Base-by-base conservation (phyloP, 257 asterid species). In the Solanum lycopersicoides region DNA sequence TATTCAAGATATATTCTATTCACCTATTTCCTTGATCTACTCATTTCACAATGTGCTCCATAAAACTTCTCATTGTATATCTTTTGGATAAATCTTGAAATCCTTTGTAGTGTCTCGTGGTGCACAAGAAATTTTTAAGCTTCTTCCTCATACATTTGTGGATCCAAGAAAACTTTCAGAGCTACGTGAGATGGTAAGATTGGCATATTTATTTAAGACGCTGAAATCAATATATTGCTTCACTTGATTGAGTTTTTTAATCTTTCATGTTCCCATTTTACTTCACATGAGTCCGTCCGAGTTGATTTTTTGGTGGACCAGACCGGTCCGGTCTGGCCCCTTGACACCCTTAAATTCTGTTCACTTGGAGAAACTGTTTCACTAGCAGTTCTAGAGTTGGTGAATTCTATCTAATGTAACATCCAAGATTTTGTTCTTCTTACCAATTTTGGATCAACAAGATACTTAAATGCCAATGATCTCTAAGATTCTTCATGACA, bases 51-150 rank as follows among this genome's bases (percentile, higher is more conserved):
- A 20, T 34, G 9, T 37, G 39, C 39, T 37, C 39, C 39, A 37
- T 37, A 37, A 37, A 37, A 80, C 44, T 82, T 82, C 85, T 50
- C 12, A 30, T 82, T 11, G 39, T 80, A 18, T 80, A 30, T 9
- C 9, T 21, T 85, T 60, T 53, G 83, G 68, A 34, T 34, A 50
- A 10, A 14, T 47, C 85, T 44, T 32, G 30, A 35, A 87, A 53
- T 82, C 87, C 88, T 83, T 60, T 91, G 90, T 91, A 95, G 99
- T 95, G 76, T 95, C 98, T 45, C 95, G 93, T 74, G 99, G 99
- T 73, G 99, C 99, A 73, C 94, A 94, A 71, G 99, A 97, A 88
- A 93, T 95, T 39, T 97, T 97, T 86, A 96, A 95, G 91, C 99
- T 97, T 90, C 97, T 97, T 80, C 99, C 99, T 87, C 98, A 97